phyloP scores from a whole-genome alignment of 2,329 filamentous ascomycete species.

The Scytalidium lignicola region DNA sequence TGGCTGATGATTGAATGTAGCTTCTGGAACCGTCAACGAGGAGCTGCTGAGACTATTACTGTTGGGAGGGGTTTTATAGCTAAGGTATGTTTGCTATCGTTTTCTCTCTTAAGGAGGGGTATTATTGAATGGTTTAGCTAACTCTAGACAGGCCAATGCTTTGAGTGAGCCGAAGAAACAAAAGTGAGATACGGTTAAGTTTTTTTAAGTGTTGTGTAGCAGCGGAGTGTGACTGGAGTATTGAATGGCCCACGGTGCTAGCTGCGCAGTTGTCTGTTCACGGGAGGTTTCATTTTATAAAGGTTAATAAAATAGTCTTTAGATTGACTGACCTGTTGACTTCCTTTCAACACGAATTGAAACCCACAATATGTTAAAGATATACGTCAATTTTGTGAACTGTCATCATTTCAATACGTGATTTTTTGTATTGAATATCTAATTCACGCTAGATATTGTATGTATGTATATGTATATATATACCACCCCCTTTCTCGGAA shows the following conservation, averaged over 20 bases:
- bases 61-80: slow-evolving; percentile 51
- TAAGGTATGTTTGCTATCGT: slow-evolving; percentile 28
- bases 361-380: no score
- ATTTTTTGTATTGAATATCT: no score
- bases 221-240: neutral
- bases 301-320: no score
- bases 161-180: slow-evolving; percentile 14
- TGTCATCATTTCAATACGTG: no score
- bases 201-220: neutral
- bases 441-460: neutral
- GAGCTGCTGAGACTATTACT: slow-evolving; percentile 52
- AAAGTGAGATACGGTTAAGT: slow-evolving; percentile 3
- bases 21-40: slow-evolving; percentile 59
- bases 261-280: no score
- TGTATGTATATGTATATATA: neutral
- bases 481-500: neutral
- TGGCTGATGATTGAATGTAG: slow-evolving; percentile 30
- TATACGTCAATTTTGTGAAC: no score
- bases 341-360: no score
- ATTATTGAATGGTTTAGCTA: neutral
- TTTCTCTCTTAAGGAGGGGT: neutral
- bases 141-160: slow-evolving; percentile 10
- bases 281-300: no score
- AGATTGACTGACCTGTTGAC: no score
- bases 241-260: no score